Conservation (phyloP, 148 eudicot species). For the Nyssa sinensis region DNA sequence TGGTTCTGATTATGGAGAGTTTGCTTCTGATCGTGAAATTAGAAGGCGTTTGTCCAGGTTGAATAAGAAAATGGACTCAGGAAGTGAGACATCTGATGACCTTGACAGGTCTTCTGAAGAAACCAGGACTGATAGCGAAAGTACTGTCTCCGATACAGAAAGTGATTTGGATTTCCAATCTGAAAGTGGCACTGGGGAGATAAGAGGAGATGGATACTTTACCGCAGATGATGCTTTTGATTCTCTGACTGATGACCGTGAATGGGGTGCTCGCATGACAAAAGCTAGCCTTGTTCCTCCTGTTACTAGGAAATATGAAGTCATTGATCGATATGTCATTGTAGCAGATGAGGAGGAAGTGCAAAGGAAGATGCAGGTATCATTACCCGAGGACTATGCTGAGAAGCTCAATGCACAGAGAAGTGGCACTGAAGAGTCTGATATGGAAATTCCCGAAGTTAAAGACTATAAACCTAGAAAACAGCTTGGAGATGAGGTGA, state of each 20-base stretch:
- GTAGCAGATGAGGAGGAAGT: slow-evolving; percentile 92
- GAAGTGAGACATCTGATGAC: slow-evolving; percentile 82
- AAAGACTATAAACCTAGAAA: slow-evolving; percentile 90
- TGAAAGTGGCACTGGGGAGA: slow-evolving; percentile 42
- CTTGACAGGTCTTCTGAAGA: slow-evolving; percentile 63
- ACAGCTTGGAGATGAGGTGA: slow-evolving; percentile 83
- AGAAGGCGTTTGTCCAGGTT: slow-evolving; percentile 56
- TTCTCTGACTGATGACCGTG: slow-evolving; percentile 73
- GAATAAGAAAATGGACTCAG: slow-evolving; percentile 59
- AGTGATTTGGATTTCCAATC: slow-evolving; percentile 67
- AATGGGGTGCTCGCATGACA: slow-evolving; percentile 99
- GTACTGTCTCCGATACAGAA: slow-evolving; percentile 62
- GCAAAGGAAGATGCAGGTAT: slow-evolving; percentile 81
- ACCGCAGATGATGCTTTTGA: slow-evolving; percentile 64
- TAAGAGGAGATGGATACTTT: slow-evolving; percentile 43
- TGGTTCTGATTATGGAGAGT: slow-evolving; percentile 55
- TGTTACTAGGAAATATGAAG: slow-evolving; percentile 92
- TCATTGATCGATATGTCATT: slow-evolving; percentile 74
- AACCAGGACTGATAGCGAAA: slow-evolving; percentile 53
- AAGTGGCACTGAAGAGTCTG: slow-evolving; percentile 88
- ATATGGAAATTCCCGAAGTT: slow-evolving; percentile 98
- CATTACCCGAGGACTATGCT: slow-evolving; percentile 82
- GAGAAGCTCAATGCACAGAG: slow-evolving; percentile 76
- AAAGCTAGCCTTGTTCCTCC: slow-evolving; percentile 99
- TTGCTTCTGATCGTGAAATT: slow-evolving; percentile 73